phyloP scores from a whole-genome alignment of 2,329 filamentous ascomycete genomes.

The Pyrenophora seminiperda region DNA sequence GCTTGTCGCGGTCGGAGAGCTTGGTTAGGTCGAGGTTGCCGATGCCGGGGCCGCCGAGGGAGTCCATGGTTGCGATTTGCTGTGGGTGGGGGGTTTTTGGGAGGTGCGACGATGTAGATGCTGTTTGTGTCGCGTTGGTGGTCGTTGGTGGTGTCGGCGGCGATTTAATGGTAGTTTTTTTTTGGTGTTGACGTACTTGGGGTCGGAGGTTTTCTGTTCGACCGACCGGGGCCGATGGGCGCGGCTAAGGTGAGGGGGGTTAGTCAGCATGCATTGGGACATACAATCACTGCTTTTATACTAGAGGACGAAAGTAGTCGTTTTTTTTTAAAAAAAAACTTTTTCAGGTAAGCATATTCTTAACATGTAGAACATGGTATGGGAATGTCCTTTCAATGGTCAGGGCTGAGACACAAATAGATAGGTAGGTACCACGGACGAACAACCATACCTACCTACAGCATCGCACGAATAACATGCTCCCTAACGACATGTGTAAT shows the following conservation, averaged over 20 bases:
- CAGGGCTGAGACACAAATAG: background rate
- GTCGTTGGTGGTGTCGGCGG: background rate
- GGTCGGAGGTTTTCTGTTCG: constrained; percentile 2
- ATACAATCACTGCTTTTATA: no score
- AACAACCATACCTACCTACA: background rate
- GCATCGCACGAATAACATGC: background rate
- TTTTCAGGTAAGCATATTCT: no score
- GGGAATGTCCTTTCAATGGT: no score
- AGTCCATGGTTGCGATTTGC: constrained; percentile 35
- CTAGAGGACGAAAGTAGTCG: no score
- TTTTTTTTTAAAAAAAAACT: no score
- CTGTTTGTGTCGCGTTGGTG: background rate
- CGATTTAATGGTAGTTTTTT: no score
- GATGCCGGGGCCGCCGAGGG: constrained; percentile 51
- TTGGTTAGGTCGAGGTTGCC: constrained; percentile 68
- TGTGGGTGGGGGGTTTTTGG: background rate
- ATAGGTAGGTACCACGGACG: no score
- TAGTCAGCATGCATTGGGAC: background rate
- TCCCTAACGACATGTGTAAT: constrained; percentile 7
- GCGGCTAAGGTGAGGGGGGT: background rate
- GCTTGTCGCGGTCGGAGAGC: constrained; percentile 81
- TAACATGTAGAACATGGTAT: no score
- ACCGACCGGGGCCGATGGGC: background rate
- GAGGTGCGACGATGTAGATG: background rate
- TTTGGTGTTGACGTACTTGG: constrained; percentile 7